phyloP scores from a whole-genome alignment of 2,329 filamentous ascomycete genomes.

The Hansfordia pulvinata region DNA sequence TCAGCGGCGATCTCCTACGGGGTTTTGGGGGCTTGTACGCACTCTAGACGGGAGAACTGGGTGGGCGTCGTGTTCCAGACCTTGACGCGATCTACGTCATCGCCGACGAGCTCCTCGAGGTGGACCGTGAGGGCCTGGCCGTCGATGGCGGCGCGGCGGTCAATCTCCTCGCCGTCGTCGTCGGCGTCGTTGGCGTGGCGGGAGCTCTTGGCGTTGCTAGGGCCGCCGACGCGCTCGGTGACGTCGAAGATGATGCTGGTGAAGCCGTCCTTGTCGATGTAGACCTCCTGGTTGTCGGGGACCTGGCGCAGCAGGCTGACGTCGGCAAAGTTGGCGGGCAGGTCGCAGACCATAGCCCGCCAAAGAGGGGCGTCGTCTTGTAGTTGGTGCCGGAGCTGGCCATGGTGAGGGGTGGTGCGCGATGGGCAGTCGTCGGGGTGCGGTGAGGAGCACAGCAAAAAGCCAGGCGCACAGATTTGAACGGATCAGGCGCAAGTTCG shows the following conservation, averaged over 20 bases:
- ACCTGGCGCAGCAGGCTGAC: conserved; percentile 64
- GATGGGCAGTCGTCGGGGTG: too few relatives aligned
- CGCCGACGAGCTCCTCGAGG: conserved; percentile 54
- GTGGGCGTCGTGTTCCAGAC: conserved; percentile 54
- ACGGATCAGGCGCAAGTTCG: too few relatives aligned
- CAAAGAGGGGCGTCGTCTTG: conserved; percentile 49
- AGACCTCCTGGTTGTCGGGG: conserved; percentile 85
- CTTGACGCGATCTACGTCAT: conserved; percentile 47
- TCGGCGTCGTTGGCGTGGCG: conserved; percentile 85
- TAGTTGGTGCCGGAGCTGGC: conserved; percentile 23
- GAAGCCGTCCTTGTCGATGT: conserved; percentile 70
- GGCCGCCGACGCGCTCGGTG: conserved; percentile 58
- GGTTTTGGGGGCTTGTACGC: conserved; percentile 9
- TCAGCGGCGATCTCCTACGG: conserved; percentile 4
- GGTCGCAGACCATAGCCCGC: conserved; percentile 58
- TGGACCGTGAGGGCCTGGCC: conserved; percentile 58
- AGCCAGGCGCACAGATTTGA: too few relatives aligned
- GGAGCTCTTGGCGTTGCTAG: conserved; percentile 42
- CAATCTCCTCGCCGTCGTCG: conserved; percentile 54
- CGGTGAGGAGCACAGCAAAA: too few relatives aligned
- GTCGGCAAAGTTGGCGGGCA: conserved; percentile 56
- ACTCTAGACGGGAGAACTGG: conserved; percentile 41
- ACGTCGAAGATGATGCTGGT: conserved; percentile 86
- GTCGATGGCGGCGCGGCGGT: conserved; percentile 44
- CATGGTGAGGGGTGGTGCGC: conserved; percentile 8